Conservation (phyloP, 2,329 filamentous ascomycete species). For the Ophiostoma novo-ulmi region DNA sequence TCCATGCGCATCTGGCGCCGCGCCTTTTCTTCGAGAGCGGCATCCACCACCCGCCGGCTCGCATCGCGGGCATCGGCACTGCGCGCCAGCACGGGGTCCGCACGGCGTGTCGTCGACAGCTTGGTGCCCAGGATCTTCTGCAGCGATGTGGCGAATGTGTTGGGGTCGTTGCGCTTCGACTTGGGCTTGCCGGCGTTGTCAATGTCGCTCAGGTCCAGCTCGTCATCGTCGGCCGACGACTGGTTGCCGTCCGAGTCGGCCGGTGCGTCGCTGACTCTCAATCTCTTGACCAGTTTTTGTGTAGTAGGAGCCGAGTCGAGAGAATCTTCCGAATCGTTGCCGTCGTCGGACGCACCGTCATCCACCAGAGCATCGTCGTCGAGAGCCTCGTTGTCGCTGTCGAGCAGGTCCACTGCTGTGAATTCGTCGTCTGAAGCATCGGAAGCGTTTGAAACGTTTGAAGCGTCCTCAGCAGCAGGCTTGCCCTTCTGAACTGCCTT, state of each 20-base stretch:
- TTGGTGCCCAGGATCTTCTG: constrained; percentile 90
- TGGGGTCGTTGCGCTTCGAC: constrained; percentile 86
- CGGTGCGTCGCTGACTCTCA: constrained; percentile 23
- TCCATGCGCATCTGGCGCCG: constrained; percentile 73
- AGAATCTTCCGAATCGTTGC: constrained; percentile 36
- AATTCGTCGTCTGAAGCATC: constrained; percentile 39
- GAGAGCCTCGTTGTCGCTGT: constrained; percentile 54
- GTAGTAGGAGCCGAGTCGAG: constrained; percentile 32
- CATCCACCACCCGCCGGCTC: constrained; percentile 66
- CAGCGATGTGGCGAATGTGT: constrained; percentile 86
- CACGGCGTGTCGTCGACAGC: constrained; percentile 71
- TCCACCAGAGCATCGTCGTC: constrained; percentile 49
- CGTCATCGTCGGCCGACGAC: constrained; percentile 34
- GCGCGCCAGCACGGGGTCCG: constrained; percentile 86
- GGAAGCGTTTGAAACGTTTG: neutral
- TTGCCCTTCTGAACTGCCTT: neutral
- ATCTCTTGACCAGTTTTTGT: neutral
- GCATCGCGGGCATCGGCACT: constrained; percentile 69
- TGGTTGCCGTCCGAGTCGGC: constrained; percentile 34
- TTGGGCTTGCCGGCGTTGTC: constrained; percentile 23
- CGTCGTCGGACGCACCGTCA: constrained; percentile 37
- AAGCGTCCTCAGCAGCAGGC: neutral
- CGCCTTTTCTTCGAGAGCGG: constrained; percentile 76
- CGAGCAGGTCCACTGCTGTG: constrained; percentile 49
- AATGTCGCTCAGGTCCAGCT: constrained; percentile 27